Percentiles rank a stretch among this genome's conserved stretches.
phyloP scores from a whole-genome alignment of 352 stramenopile species.

The Globisporangium irregulare region DNA sequence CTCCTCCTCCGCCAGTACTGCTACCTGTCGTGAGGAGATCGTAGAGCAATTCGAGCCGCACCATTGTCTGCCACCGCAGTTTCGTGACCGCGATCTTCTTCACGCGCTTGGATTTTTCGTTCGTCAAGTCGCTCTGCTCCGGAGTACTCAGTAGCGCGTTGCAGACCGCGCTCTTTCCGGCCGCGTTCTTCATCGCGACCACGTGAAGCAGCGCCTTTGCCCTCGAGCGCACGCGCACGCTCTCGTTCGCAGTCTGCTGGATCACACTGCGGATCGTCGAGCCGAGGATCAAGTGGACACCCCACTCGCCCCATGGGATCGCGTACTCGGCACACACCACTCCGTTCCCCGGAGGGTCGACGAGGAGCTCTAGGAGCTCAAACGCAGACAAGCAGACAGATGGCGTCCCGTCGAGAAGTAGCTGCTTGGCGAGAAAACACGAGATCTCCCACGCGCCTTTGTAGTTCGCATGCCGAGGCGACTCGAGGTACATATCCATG shows the following conservation, averaged over 20 bases:
- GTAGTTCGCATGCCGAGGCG: slow-evolving; percentile 31
- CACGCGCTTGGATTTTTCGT: slow-evolving; percentile 25
- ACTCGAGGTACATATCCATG: slow-evolving; percentile 35
- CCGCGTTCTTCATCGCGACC: slow-evolving; percentile 39
- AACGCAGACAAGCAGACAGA: slow-evolving; percentile 52
- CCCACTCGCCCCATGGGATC: slow-evolving; percentile 80
- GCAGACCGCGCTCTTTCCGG: slow-evolving; percentile 60
- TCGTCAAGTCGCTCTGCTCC: slow-evolving; percentile 48
- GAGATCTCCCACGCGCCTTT: slow-evolving; percentile 72
- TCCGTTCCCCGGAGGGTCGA: slow-evolving; percentile 31
- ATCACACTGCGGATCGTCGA: slow-evolving; percentile 75
- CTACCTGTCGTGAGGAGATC: slow-evolving; percentile 36
- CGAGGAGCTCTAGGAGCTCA: slow-evolving; percentile 53
- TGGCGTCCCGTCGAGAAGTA: slow-evolving; percentile 49
- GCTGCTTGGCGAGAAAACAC: slow-evolving; percentile 64
- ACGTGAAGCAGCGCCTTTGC: slow-evolving; percentile 47
- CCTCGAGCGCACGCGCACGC: slow-evolving; percentile 41
- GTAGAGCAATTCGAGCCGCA: slow-evolving; percentile 61
- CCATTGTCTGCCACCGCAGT: slow-evolving; percentile 57
- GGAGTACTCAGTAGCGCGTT: slow-evolving; percentile 72
- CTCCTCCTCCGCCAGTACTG: background rate
- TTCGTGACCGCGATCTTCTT: slow-evolving; percentile 53
- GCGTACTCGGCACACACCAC: slow-evolving; percentile 30
- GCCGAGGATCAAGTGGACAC: slow-evolving; percentile 67
- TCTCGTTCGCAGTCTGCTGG: slow-evolving; percentile 65